Evolutionary conservation across 768 basidiomycete genomes (phyloP).

Genomic region (Boletus huronensis): DNA sequence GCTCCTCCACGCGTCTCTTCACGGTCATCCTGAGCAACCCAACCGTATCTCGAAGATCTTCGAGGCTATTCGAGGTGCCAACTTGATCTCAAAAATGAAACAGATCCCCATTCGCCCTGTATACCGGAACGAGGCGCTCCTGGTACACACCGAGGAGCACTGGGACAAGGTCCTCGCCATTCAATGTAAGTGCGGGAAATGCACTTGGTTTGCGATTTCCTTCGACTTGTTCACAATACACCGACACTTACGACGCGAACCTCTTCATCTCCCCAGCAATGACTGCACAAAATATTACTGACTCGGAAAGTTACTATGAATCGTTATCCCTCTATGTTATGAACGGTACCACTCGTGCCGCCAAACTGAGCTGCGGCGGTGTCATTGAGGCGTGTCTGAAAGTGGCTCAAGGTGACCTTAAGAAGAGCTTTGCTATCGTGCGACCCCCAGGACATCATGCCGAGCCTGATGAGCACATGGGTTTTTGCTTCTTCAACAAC

Average conservation of each 20-base stretch:
- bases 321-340: slow-evolving; percentile 91
- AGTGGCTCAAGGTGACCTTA: slow-evolving; percentile 75
- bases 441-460: slow-evolving; percentile 98
- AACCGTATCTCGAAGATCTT: slow-evolving; percentile 77
- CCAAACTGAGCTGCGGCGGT: slow-evolving; percentile 88
- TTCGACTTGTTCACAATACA: not conserved
- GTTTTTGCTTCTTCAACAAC: slow-evolving; percentile 99
- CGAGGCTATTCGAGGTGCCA: slow-evolving; percentile 54
- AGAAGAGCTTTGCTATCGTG: slow-evolving; percentile 92
- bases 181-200: slow-evolving; percentile 55
- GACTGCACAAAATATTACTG: slow-evolving; percentile 67
- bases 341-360: slow-evolving; percentile 77
- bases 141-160: slow-evolving; percentile 88
- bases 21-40: slow-evolving; percentile 72
- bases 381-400: slow-evolving; percentile 88
- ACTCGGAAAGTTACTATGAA: slow-evolving; percentile 82
- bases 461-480: slow-evolving; percentile 97
- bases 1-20: slow-evolving; percentile 74
- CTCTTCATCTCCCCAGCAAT: slow-evolving; percentile 48
- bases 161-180: slow-evolving; percentile 89
- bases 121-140: slow-evolving; percentile 70
- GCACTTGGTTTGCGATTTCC: not conserved
- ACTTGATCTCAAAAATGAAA: slow-evolving; percentile 69
- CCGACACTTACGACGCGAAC: slow-evolving; percentile 16
- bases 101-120: slow-evolving; percentile 73